Percentiles rank a stretch among this genome's conserved stretches.
phyloP scores from a whole-genome alignment of 495 filamentous ascomycete genomes.

The Annulohypoxylon nitens region DNA sequence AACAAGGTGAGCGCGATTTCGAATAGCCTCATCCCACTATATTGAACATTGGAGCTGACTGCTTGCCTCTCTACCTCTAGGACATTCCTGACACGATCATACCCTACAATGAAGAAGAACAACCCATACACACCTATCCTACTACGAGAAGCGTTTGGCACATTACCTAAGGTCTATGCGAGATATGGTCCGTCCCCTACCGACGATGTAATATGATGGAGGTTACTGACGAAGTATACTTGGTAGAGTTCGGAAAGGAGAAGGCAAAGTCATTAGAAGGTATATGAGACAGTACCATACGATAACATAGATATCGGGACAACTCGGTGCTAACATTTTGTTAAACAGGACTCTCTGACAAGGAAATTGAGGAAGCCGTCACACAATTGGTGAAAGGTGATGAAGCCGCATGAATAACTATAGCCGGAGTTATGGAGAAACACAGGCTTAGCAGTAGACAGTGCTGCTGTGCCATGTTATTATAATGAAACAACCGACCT shows the following conservation, averaged over 20 bases:
- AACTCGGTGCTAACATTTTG: constrained; percentile 22
- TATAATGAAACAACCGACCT: constrained; percentile 23
- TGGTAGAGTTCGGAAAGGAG: constrained; percentile 86
- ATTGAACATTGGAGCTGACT: constrained; percentile 14
- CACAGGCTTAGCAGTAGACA: constrained; percentile 3
- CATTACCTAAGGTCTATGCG: constrained; percentile 86
- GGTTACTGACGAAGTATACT: constrained; percentile 24
- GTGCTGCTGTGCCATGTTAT: constrained; percentile 19
- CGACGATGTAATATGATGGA: neutral
- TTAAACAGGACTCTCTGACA: constrained; percentile 80
- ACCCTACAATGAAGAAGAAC: constrained; percentile 99
- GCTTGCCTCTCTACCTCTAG: constrained; percentile 59
- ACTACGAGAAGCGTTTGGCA: constrained; percentile 88
- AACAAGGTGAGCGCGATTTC: constrained; percentile 72
- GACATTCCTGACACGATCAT: constrained; percentile 89
- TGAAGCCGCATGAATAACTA: constrained; percentile 30
- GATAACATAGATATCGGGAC: constrained; percentile 27
- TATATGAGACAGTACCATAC: constrained; percentile 48
- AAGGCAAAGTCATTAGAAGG: constrained; percentile 85
- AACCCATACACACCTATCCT: constrained; percentile 95
- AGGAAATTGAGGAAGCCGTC: constrained; percentile 92
- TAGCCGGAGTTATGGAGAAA: constrained; percentile 13
- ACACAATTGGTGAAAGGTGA: constrained; percentile 80
- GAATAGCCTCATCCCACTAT: neutral
- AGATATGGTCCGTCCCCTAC: constrained; percentile 80